phyloP scores from a whole-genome alignment of 371 early-diverging fungal species.

The Circinella minor region DNA sequence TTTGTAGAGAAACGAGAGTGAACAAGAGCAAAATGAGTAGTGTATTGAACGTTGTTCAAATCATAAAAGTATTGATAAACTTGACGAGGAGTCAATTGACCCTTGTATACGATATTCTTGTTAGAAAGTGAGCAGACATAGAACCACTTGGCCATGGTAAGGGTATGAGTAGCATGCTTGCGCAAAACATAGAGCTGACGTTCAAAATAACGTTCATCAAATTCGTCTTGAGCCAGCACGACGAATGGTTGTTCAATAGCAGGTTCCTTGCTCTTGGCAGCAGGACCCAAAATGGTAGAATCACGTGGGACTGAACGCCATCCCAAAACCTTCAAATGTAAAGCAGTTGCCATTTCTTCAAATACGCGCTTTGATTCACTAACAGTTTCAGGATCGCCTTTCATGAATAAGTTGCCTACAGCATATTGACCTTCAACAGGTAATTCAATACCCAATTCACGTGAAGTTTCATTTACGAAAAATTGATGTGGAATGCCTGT shows the following conservation, averaged over 20 bases:
- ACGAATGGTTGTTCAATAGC: conserved; percentile 94
- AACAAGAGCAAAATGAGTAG: conserved; percentile 93
- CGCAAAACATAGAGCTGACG: conserved; percentile 88
- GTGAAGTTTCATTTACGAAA: conserved; percentile 67
- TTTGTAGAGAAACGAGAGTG: conserved; percentile 97
- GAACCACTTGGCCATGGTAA: conserved; percentile 86
- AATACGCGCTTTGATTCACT: conserved; percentile 74
- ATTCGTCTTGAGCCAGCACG: conserved; percentile 49
- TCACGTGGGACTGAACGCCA: conserved; percentile 94
- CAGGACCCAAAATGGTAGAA: conserved; percentile 87
- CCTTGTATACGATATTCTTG: conserved; percentile 95
- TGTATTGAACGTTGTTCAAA: conserved; percentile 79
- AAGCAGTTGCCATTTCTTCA: conserved; percentile 72
- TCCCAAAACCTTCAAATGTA: conserved; percentile 80
- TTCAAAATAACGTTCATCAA: conserved; percentile 79
- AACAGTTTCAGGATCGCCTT: conserved; percentile 65
- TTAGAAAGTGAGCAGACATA: conserved; percentile 95
- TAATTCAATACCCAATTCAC: conserved; percentile 62
- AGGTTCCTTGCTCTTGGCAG: conserved; percentile 89
- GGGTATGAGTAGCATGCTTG: conserved; percentile 85
- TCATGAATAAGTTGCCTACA: conserved; percentile 91
- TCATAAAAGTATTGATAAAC: conserved; percentile 93
- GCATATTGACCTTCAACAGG: conserved; percentile 88
- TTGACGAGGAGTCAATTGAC: conserved; percentile 90
- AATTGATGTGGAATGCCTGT: conserved; percentile 90